These are phyloP conservation scores for Grosmannia huntii DNA, from an alignment of 2,329 filamentous ascomycete species.

Conservation along the genomic window DNA sequence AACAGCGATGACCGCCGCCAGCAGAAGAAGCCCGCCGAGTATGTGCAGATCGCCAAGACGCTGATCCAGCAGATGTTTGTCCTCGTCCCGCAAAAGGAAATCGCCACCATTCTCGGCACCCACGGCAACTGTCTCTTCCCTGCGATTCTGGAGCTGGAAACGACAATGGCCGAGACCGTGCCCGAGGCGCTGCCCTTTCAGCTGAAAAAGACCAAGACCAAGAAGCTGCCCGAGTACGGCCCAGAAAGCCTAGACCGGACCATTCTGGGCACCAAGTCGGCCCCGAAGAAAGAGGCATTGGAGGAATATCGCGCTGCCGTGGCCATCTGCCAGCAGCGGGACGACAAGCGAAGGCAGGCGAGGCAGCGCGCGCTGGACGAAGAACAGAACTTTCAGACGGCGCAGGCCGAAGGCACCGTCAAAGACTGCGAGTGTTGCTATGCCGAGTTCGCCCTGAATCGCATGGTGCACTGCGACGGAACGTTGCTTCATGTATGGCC, in stretches of 20 bases:
- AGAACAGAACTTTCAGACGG: constrained; percentile 25
- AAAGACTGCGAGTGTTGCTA: constrained; percentile 66
- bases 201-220: constrained; percentile 18
- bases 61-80: constrained; percentile 25
- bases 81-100: constrained; percentile 16
- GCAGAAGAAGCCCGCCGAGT: constrained; percentile 7
- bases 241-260: constrained; percentile 11
- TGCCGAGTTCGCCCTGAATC: constrained; percentile 49
- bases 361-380: constrained; percentile 22
- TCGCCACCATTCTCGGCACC: constrained; percentile 13
- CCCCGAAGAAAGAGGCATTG: constrained; percentile 18
- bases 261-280: constrained; percentile 3
- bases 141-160: constrained; percentile 22
- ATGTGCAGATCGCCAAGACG: constrained; percentile 10
- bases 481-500: constrained; percentile 35
- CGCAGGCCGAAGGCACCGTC: constrained; percentile 36
- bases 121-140: constrained; percentile 20
- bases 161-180: constrained; percentile 12
- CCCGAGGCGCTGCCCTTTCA: constrained; percentile 11
- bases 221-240: constrained; percentile 9
- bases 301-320: constrained; percentile 28
- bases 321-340: constrained; percentile 16
- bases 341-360: constrained; percentile 13
- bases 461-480: constrained; percentile 55
- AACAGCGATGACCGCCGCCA: constrained; percentile 13